Base-by-base conservation (phyloP, 2,329 filamentous ascomycete genomes). In the Exophiala sp. region DNA sequence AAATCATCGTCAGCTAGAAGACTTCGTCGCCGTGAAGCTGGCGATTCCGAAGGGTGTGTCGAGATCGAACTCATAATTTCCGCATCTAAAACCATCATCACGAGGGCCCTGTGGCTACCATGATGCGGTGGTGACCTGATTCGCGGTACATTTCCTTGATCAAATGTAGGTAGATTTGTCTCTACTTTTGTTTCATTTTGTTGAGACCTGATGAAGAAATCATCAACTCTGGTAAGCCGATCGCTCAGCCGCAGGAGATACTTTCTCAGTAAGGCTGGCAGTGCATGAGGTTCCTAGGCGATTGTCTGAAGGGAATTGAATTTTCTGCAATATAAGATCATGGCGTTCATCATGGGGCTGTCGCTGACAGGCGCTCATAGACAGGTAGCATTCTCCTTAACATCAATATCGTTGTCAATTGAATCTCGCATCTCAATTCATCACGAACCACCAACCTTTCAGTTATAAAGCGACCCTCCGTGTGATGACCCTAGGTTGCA, bases 1-100 rank as follows among this genome's bases (percentile, higher is more conserved):
- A 85, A 85, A 85, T 83, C 78, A 81, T 82, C 78, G 77, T 74
- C 79, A 79, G 77, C 74, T 76, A 74, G 75, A 62, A 41, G 13
- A 58, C 50, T 62, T 58, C 53, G 61, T 65, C 48, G 45, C 72
- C 62, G 81, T 79, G 77, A 61, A 75, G 74, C 78, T 84, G 80
- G 74, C 76, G 79, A 83, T 74, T 85, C 80, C 79, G 80, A 80
- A 79, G 77, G 69, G 78, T 78, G 75, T 70, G 83, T 85, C 83
- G 72, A 87, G 83, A 88, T 70, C 64, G 73, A 76, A 53, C 64
- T 64, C 57, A 54, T 55, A 44, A 35, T 41, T 67, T 69, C 77
- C 82, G 78, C 79, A 80, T 83, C 74, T 84, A 88, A 88, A 88
- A 88, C 84, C 83, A 83, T 87, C 78, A 79, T 81, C 78, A 81